A percentile compares a stretch with the other conserved stretches of the same genome.
Evolutionary conservation across 148 eudicot genomes (phyloP).

Genomic region (Rhododendron williamsianum): DNA sequence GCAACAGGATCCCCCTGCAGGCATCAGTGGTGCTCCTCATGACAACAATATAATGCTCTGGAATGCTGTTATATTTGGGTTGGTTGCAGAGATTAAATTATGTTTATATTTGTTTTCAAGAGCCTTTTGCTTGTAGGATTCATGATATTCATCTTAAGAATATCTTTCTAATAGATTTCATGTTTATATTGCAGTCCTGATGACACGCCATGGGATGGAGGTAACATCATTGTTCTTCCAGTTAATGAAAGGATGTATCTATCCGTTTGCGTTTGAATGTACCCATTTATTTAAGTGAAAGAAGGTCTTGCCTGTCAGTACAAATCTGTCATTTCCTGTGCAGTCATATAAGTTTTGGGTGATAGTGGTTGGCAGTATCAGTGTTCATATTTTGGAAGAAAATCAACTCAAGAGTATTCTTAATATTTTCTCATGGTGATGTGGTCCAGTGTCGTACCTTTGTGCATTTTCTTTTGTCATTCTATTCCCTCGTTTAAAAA

Average conservation of each 20-base stretch:
- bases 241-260: not conserved
- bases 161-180: slow-evolving; percentile 7
- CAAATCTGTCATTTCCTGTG: not conserved
- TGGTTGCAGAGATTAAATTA: slow-evolving; percentile 2
- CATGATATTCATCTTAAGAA: not conserved
- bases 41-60: slow-evolving; percentile 52
- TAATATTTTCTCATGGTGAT: not conserved
- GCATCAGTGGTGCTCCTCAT: slow-evolving; percentile 50
- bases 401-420: not conserved
- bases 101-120: not conserved
- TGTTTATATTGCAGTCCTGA: slow-evolving; percentile 40
- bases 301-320: not conserved
- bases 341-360: not conserved
- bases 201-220: slow-evolving; percentile 57
- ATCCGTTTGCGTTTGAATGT: not conserved
- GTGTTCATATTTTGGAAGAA: not conserved
- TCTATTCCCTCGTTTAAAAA: not conserved
- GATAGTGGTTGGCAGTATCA: not conserved
- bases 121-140: not conserved
- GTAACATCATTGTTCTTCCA: slow-evolving; percentile 15
- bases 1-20: slow-evolving; percentile 52
- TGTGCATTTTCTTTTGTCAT: not conserved
- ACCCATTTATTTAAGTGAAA: not conserved
- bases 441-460: not conserved
- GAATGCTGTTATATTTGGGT: slow-evolving; percentile 57